Base-by-base conservation (phyloP, 371 early-diverging fungal species). In the Lichtheimia ramosa region DNA sequence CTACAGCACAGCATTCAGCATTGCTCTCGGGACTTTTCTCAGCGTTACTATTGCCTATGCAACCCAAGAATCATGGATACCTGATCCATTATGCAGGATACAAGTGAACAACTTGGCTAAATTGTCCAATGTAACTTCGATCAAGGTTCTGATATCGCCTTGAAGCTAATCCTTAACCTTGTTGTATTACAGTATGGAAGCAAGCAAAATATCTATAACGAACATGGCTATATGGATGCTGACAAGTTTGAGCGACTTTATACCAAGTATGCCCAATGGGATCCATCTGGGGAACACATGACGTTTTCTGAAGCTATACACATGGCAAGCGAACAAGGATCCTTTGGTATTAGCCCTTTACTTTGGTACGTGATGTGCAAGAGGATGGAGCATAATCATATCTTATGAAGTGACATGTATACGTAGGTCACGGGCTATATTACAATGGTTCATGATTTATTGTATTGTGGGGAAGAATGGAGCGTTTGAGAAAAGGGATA, bases 381-480 rank as follows among this genome's bases (percentile, higher is more conserved):
- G 46, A 16, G 46, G 10, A 2, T 46, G 46, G 12, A 18, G 2
- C n/a, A 5, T 5, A 2, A 3, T n/a, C 16, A n/a, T 0, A n/a
- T 27, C 8, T 13, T 24, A 21, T 3, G 7, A 14, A 20, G 18
- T 7, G 1, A 52, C n/a, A 3, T 28, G 39, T 16, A 34, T 20
- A 42, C 2, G 5, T 40, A 74, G 74, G 74, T 34, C 63, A 18
- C 56, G 28, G 5, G 49, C 60, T n/a, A 48, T 68, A 15, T n/a
- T 66, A 15, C 68, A 69, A 46, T 65, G 72, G 58, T 48, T 61
- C 27, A 60, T 66, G 15, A 56, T 63, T 12, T 76, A 76, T 49
- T 63, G 70, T 16, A 68, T 76, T 55, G 65, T 65, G 3, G 73
- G 76, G 10, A 63, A 76, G 24, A 46, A 50, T n/a, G 76, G 73